Evolutionary conservation across 2,329 filamentous ascomycete genomes (phyloP).

Genomic region (Ophiosphaerella korrae): DNA sequence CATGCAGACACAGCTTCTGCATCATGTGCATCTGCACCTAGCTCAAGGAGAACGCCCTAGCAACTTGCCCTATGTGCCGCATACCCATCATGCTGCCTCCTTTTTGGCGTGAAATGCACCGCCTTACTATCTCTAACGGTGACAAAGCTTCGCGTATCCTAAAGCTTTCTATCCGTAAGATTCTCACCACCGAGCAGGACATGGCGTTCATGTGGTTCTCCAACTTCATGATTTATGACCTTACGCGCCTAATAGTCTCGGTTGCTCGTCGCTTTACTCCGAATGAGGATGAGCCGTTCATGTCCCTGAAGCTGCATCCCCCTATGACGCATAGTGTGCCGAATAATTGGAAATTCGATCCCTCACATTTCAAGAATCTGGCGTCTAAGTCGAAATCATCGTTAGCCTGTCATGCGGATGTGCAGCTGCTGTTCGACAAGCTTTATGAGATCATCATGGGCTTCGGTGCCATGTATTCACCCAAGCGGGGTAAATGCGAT

Average conservation of each 20-base stretch:
- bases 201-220: not conserved
- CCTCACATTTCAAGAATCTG: too few relatives aligned
- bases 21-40: constrained; percentile 5
- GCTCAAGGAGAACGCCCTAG: not conserved
- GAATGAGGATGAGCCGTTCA: not conserved
- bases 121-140: not conserved
- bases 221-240: not conserved
- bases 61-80: constrained; percentile 9
- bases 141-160: not conserved
- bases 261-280: not conserved
- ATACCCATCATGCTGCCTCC: not conserved
- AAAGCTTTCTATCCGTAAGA: not conserved
- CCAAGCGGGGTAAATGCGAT: not conserved
- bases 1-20: constrained; percentile 6
- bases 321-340: not conserved
- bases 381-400: too few relatives aligned
- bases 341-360: too few relatives aligned
- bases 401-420: too few relatives aligned
- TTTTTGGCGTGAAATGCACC: not conserved
- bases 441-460: not conserved
- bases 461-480: not conserved
- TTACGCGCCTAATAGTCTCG: not conserved
- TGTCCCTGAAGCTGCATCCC: not conserved
- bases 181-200: not conserved
- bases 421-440: not conserved